phyloP scores from a whole-genome alignment of 176 grass and related monocot genomes.

The Guadua angustifolia region DNA sequence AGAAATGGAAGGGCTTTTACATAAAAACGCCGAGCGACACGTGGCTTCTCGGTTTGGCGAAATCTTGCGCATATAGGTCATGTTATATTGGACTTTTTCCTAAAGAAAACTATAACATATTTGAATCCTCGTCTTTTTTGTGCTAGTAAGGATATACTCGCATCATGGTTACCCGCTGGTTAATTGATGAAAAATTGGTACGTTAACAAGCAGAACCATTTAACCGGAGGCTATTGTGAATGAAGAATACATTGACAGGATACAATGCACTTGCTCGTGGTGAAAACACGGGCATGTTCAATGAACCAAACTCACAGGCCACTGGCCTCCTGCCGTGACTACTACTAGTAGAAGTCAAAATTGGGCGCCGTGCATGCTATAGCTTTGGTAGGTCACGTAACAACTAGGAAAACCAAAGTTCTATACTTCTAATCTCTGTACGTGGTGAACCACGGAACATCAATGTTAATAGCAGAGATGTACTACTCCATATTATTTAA shows the following conservation, averaged over 20 bases:
- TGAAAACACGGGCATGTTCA: constrained; percentile 42
- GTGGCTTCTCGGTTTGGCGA: too few species aligned
- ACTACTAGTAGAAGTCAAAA: neutral
- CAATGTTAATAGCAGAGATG: too few species aligned
- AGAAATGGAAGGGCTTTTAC: too few species aligned
- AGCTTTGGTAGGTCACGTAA: neutral
- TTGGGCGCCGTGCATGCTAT: neutral
- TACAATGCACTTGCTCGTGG: neutral
- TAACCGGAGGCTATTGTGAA: neutral
- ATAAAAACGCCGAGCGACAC: too few species aligned
- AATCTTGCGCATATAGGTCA: too few species aligned
- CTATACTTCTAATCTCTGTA: neutral
- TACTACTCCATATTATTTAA: too few species aligned
- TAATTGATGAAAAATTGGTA: neutral
- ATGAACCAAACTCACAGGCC: constrained; percentile 19
- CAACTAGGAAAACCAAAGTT: neutral
- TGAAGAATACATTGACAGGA: neutral
- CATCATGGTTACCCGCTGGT: neutral
- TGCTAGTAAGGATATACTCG: neutral
- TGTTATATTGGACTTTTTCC: neutral
- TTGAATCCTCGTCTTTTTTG: neutral
- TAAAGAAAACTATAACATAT: neutral
- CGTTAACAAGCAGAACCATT: neutral
- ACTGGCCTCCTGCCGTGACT: too few species aligned
- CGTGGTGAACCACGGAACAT: too few species aligned